Conservation (phyloP, 768 basidiomycete species). For the Tricholoma matsutake region DNA sequence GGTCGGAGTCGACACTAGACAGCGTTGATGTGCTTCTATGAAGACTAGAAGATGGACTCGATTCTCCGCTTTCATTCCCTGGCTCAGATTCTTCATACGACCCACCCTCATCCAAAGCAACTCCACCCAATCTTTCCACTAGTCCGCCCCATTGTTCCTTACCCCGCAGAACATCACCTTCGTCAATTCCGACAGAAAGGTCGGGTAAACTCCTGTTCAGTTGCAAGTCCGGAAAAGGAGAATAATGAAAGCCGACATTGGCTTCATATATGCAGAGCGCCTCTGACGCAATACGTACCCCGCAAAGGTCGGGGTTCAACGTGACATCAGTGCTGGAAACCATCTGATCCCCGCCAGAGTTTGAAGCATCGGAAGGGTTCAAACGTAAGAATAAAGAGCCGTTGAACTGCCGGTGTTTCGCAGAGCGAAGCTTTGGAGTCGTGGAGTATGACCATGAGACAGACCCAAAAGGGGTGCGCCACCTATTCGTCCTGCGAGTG, state of each 20-base stretch:
- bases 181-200: constrained; percentile 26
- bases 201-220: constrained; percentile 9
- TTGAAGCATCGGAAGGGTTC: constrained; percentile 7
- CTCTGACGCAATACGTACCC: constrained; percentile 36
- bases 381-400: constrained; percentile 28
- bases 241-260: constrained; percentile 39
- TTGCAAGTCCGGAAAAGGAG: constrained; percentile 6
- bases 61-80: constrained; percentile 10
- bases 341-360: constrained; percentile 8
- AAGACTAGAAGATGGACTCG: constrained; percentile 20
- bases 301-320: constrained; percentile 40
- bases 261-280: constrained; percentile 37
- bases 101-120: not conserved
- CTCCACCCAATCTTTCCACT: constrained; percentile 34
- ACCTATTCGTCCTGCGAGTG: constrained; percentile 30
- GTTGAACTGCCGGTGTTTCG: constrained; percentile 30
- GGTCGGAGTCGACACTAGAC: constrained; percentile 40
- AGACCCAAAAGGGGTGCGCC: constrained; percentile 36
- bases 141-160: constrained; percentile 42
- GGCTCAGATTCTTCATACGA: constrained; percentile 15
- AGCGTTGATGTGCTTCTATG: constrained; percentile 33
- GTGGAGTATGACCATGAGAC: constrained; percentile 39
- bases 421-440: constrained; percentile 16
- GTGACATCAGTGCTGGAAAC: constrained; percentile 14
- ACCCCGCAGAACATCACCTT: constrained; percentile 29